phyloP scores from a whole-genome alignment of 2,329 filamentous ascomycete species.

The Neoscytalidium dimidiatum region DNA sequence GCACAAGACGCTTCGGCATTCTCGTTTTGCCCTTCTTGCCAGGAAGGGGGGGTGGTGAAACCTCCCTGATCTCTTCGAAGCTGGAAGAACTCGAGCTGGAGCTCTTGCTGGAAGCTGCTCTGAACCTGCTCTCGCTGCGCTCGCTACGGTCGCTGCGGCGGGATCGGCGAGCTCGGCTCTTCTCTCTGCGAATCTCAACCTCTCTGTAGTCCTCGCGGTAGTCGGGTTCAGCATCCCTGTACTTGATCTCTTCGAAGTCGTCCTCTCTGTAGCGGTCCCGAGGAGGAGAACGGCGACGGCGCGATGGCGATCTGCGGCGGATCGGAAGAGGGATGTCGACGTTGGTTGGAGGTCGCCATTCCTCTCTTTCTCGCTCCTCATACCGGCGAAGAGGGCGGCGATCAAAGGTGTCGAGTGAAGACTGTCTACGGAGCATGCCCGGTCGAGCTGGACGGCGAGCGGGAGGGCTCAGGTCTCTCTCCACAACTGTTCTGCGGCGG shows the following conservation, averaged over 20 bases:
- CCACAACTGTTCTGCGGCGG: conserved; percentile 60
- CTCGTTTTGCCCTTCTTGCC: conserved; percentile 80
- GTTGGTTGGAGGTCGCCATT: conserved; percentile 66
- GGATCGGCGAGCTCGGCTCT: conserved; percentile 31
- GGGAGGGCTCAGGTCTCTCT: conserved; percentile 56
- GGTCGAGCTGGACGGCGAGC: conserved; percentile 62
- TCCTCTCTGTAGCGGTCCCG: conserved; percentile 64
- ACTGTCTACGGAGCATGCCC: conserved; percentile 74
- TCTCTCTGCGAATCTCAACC: conserved; percentile 50
- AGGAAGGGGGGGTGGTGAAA: conserved; percentile 34
- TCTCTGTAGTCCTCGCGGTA: conserved; percentile 49
- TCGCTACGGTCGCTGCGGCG: conserved; percentile 24
- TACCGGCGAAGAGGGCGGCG: conserved; percentile 65
- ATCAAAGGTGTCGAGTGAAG: conserved; percentile 88
- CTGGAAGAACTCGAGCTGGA: conserved; percentile 41
- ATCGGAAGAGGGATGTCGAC: conserved; percentile 68
- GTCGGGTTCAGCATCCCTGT: conserved; percentile 34
- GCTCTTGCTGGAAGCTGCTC: conserved; percentile 15
- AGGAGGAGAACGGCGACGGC: conserved; percentile 52
- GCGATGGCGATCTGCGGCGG: conserved; percentile 56
- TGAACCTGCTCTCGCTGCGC: conserved; percentile 19
- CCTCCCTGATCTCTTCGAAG: conserved; percentile 36
- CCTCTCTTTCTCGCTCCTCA: conserved; percentile 59
- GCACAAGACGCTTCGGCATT: conserved; percentile 79
- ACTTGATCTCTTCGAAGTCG: conserved; percentile 64